phyloP scores from a whole-genome alignment of 2,329 filamentous ascomycete species.

The Botrytis byssoidea region DNA sequence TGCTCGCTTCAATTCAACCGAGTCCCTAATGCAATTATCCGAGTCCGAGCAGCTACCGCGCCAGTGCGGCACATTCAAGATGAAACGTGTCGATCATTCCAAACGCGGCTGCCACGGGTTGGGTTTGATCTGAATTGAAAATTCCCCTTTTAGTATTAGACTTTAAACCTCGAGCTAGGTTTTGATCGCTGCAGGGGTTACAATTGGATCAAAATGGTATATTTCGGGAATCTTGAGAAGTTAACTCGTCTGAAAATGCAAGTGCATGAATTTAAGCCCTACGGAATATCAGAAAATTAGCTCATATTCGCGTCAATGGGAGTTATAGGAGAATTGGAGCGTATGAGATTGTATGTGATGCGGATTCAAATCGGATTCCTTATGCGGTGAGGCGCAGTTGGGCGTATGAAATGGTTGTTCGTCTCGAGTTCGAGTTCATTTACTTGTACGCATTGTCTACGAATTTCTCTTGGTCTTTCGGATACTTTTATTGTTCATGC shows the following conservation, averaged over 20 bases:
- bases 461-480: neutral
- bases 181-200: neutral
- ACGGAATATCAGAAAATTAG: neutral
- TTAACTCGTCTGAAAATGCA: neutral
- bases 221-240: neutral
- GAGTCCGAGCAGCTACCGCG: neutral
- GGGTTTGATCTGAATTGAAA: neutral
- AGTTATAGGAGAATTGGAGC: neutral
- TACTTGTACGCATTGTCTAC: neutral
- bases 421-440: neutral
- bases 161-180: neutral
- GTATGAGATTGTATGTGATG: constrained; percentile 6
- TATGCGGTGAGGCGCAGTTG: neutral
- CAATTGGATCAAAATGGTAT: neutral
- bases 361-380: neutral
- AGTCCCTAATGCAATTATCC: neutral
- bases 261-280: neutral
- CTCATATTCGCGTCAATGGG: neutral
- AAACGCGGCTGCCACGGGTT: neutral
- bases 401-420: neutral
- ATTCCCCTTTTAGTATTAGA: neutral
- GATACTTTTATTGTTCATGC: neutral
- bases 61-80: neutral
- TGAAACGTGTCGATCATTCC: neutral
- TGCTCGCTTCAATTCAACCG: neutral